phyloP scores from a whole-genome alignment of 106 monocot species.

The Acanthochlamys bracteata region DNA sequence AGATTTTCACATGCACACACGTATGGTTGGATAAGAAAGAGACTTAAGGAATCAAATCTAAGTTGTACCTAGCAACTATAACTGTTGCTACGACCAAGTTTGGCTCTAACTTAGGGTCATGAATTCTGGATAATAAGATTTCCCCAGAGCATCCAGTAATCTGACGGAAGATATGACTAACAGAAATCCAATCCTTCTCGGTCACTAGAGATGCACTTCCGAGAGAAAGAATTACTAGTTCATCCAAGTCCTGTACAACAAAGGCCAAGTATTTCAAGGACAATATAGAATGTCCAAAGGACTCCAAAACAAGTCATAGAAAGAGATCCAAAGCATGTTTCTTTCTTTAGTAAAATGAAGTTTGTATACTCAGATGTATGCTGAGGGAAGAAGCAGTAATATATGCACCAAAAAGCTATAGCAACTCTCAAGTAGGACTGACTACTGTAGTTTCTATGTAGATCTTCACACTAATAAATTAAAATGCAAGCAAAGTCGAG shows the following conservation, averaged over 20 bases:
- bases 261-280: neutral
- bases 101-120: constrained; percentile 63
- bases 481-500: neutral
- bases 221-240: constrained; percentile 40
- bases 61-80: constrained; percentile 60
- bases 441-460: too few species aligned
- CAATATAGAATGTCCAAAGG: neutral
- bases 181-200: constrained; percentile 30
- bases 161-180: constrained; percentile 39
- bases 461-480: too few species aligned
- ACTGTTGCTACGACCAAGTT: constrained; percentile 50
- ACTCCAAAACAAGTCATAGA: too few species aligned
- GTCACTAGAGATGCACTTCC: constrained; percentile 40
- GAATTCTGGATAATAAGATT: constrained; percentile 49
- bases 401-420: too few species aligned
- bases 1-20: too few species aligned
- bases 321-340: too few species aligned
- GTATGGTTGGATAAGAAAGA: too few species aligned
- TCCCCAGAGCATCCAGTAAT: constrained; percentile 41
- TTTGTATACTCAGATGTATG: too few species aligned
- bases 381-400: too few species aligned
- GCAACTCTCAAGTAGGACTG: too few species aligned
- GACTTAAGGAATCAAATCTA: neutral
- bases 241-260: constrained; percentile 44
- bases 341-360: too few species aligned